Base-by-base conservation (phyloP, 2,329 filamentous ascomycete species). In the Sclerotinia nivalis region DNA sequence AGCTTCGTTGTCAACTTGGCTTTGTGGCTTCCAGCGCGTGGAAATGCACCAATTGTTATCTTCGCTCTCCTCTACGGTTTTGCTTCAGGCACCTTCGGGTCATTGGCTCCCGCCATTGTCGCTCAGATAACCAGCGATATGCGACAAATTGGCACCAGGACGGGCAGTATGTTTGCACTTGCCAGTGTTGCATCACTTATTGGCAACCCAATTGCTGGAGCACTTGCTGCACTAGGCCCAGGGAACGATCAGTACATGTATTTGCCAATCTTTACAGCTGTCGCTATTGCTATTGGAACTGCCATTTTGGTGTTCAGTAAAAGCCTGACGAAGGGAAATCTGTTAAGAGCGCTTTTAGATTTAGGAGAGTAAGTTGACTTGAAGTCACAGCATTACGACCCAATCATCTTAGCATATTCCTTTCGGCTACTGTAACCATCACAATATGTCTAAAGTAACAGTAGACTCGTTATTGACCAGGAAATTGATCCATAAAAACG, bases 1-100 rank as follows among this genome's bases (percentile, higher is more conserved):
- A 45, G 47, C 5, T 71, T 28, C 43, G 56, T 74, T 13, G 31
- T 71, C 88, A 49, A 89, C 90, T 77, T 84, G 83, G 52, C 88
- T 84, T 0, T 91, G 89, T 49, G 86, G 86, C 9, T 90, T 86
- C 74, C 85, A 88, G 60, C 85, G 84, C 0, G 79, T 91, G 12
- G 81, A 8, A 34, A 66, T 0, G 62, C 79, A 0, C 83, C 85
- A 0, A 80, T 91, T 37, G 92, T 91, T 74, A 82, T 82, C 0
- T 93, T 90, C 84, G 81, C 86, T 0, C 80, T 83, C 0, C 82
- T 89, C 69, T 92, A 91, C 75, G 91, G 91, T 0, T 82, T 91
- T 64, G 84, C 84, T 2, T 87, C 84, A 0, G 89, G 88, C 0
- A 88, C 59, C 4, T 70, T 47, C 12, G 31, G 86, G 13, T 70